These are phyloP conservation scores for Penicillium frequentans DNA, from an alignment of 2,329 filamentous ascomycete species.

Conservation along the genomic window DNA sequence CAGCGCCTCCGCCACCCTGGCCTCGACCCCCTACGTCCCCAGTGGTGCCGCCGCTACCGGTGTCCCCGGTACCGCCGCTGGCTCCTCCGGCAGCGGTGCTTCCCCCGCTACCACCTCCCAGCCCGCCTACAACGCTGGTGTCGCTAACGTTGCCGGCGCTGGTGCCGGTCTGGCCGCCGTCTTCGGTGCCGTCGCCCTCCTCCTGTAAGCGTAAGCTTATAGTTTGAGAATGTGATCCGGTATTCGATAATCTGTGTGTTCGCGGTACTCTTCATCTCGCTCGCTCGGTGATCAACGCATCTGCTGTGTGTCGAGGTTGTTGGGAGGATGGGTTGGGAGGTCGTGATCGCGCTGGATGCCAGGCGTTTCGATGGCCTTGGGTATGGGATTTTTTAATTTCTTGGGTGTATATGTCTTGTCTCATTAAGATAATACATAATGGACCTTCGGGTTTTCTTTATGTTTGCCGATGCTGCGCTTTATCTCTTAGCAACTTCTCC, in stretches of 20 bases:
- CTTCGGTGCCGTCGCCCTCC: slow-evolving; percentile 51
- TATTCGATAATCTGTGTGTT: background rate
- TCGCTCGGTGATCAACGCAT: background rate
- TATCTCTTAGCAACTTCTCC: slow-evolving; percentile 2
- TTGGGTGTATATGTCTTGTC: slow-evolving; percentile 19
- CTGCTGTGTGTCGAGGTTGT: slow-evolving; percentile 1
- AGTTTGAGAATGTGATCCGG: background rate
- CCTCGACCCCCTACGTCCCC: slow-evolving; percentile 10
- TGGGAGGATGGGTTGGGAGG: background rate
- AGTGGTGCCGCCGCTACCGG: background rate
- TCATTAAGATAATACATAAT: slow-evolving; percentile 43
- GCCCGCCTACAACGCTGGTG: slow-evolving; percentile 50
- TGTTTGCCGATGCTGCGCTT: slow-evolving; percentile 7
- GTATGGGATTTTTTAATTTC: slow-evolving; percentile 7
- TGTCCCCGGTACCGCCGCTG: background rate
- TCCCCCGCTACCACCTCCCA: slow-evolving; percentile 18
- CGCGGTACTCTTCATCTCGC: background rate
- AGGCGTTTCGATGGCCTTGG: slow-evolving; percentile 9
- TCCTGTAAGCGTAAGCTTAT: slow-evolving; percentile 39
- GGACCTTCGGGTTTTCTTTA: slow-evolving; percentile 23
- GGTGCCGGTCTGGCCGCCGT: slow-evolving; percentile 55
- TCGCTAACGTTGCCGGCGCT: slow-evolving; percentile 49
- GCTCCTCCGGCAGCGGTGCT: slow-evolving; percentile 18
- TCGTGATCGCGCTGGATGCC: background rate
- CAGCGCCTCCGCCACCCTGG: background rate